Conservation (phyloP, 2,329 filamentous ascomycete genomes). For the Talaromyces sp. region DNA sequence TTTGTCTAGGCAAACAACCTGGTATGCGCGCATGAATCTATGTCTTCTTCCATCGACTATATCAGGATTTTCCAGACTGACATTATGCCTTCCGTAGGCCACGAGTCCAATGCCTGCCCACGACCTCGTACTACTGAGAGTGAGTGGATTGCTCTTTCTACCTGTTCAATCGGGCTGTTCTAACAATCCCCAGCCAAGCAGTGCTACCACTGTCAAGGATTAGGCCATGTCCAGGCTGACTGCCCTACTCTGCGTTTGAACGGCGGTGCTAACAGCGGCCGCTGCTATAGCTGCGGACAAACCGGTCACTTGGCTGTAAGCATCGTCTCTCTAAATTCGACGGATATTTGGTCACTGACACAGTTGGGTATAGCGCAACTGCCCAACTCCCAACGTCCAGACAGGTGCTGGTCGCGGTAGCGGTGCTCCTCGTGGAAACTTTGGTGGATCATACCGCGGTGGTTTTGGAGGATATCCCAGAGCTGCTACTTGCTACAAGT, state of each 20-base stretch:
- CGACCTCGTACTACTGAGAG: slow-evolving; percentile 91
- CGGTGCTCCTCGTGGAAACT: slow-evolving; percentile 62
- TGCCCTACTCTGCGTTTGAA: slow-evolving; percentile 93
- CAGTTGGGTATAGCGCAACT: slow-evolving; percentile 61
- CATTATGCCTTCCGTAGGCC: slow-evolving; percentile 49
- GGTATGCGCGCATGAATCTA: slow-evolving; percentile 29
- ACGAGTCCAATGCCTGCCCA: slow-evolving; percentile 97
- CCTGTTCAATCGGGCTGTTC: neutral
- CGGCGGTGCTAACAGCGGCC: slow-evolving; percentile 70
- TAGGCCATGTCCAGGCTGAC: slow-evolving; percentile 97
- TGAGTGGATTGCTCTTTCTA: slow-evolving; percentile 39
- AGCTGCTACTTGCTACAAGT: slow-evolving; percentile 64
- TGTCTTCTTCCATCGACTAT: slow-evolving; percentile 6
- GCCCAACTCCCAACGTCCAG: slow-evolving; percentile 65
- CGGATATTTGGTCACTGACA: neutral
- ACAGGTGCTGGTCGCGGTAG: slow-evolving; percentile 57
- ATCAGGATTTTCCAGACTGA: neutral
- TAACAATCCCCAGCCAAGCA: slow-evolving; percentile 66
- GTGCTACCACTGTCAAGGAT: slow-evolving; percentile 98
- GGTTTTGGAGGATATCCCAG: slow-evolving; percentile 59
- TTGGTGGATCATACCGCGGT: slow-evolving; percentile 61
- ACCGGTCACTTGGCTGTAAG: slow-evolving; percentile 84
- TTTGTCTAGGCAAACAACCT: slow-evolving; percentile 41
- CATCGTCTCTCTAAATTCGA: slow-evolving; percentile 18
- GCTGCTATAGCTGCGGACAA: slow-evolving; percentile 96